phyloP scores from a whole-genome alignment of 2,329 filamentous ascomycete species.

The Trichoderma endophyticum region DNA sequence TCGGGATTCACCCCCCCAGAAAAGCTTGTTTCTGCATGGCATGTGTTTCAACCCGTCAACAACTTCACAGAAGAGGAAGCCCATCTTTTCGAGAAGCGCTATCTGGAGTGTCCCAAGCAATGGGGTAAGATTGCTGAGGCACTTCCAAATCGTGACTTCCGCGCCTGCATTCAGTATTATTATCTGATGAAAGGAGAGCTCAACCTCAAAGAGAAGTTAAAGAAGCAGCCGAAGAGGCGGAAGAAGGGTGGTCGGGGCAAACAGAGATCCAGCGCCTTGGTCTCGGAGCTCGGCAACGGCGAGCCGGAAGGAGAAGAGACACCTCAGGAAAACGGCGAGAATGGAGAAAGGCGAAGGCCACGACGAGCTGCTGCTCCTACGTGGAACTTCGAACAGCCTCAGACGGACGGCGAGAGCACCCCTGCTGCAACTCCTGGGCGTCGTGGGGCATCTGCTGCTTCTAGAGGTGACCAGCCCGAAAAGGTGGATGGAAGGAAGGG shows the following conservation, averaged over 20 bases:
- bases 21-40: conserved; percentile 65
- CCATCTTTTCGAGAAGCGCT: conserved; percentile 68
- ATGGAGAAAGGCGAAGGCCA: conserved; percentile 58
- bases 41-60: conserved; percentile 68
- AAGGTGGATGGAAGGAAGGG: conserved; percentile 42
- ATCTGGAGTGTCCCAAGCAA: conserved; percentile 74
- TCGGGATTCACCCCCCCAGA: conserved; percentile 64
- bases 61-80: conserved; percentile 73
- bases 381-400: conserved; percentile 61
- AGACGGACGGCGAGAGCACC: conserved; percentile 60
- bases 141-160: conserved; percentile 66
- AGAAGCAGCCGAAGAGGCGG: conserved; percentile 58
- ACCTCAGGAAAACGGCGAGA: conserved; percentile 53
- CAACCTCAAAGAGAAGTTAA: conserved; percentile 73
- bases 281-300: conserved; percentile 62
- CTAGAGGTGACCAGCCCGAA: conserved; percentile 45
- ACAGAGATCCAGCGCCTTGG: conserved; percentile 60
- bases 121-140: conserved; percentile 74
- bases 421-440: conserved; percentile 56
- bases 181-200: conserved; percentile 74
- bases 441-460: conserved; percentile 40
- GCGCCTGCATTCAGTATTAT: conserved; percentile 81
- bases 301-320: conserved; percentile 56
- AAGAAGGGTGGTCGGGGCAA: conserved; percentile 57
- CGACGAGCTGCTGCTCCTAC: conserved; percentile 67